Evolutionary conservation across 345 rosid species (phyloP), one percentile per base, ranked within the genome.

Genomic region (Gossypium bickii): DNA sequence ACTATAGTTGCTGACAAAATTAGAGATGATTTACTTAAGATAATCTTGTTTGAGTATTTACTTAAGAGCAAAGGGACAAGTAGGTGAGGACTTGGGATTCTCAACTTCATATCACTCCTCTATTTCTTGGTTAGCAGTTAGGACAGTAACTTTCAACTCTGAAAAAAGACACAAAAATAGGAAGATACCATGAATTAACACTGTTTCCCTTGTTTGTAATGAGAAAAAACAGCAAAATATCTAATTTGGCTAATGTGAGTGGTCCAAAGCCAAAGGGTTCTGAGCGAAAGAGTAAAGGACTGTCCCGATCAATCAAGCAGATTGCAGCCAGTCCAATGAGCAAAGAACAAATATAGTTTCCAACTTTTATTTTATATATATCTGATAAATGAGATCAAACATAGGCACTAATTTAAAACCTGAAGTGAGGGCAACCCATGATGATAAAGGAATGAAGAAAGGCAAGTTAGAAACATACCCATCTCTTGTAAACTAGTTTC

Each of bases 391-490:
- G 11, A 18, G 53, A 66, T 67, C 71, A 48, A 67, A 67, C 20
- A 48, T n/a, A 17, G 43, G 25, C 25, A 41, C 59, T 48, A 71
- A 51, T 38, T 13, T 8, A 12, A 38, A 13, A 34, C 13, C 8
- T 17, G 2, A 45, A 18, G 51, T 17, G 9, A 60, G 4, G 47
- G 6, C 16, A 10, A 10, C 15, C 56, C 69, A 12, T 15, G 4
- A 69, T 66, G 15, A 17, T 20, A 41, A 9, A 61, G 17, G 17
- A 72, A 60, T 47, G 0, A 25, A 77, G 59, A 56, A 16, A 70
- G 55, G 16, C 27, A 51, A 75, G 22, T 53, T 62, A 47, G 78
- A 63, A 76, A 71, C 84, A 62, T 80, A 85, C 87, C 70, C 75
- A 53, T 74, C 68, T 79, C 76, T 74, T 52, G 64, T 22, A 71